Base-by-base conservation (phyloP, 352 stramenopile species). In the Phytophthora vignae region DNA sequence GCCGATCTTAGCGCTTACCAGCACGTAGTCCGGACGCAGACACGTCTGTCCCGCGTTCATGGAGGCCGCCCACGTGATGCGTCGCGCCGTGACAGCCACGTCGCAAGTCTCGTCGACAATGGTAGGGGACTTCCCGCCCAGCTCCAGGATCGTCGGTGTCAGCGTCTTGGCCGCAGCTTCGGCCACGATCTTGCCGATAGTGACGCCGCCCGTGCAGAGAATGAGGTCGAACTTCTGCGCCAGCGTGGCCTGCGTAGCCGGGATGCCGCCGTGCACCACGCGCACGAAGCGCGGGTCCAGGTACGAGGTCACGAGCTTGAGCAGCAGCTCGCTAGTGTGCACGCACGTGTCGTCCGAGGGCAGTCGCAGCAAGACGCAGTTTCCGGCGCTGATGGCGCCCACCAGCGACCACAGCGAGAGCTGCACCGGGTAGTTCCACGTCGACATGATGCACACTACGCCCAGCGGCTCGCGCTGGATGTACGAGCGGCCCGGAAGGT, bases 1-100 rank as follows among this genome's bases (percentile, higher is more conserved):
- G 17, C 89, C 76, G 40, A 96, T 71, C 48, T 83, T 83, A 31
- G 85, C 68, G 64, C 97, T 83, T 15, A 97, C 90, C 25, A 99
- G 55, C 8, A 99, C 64, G 82, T 98, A 98, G 77, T 99, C 97
- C 5, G 96, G 94, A 15, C 94, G 86, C 36, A 99, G 82, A 77
- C 97, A 99, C 46, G 88, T 98, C 81, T 99, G 97, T 1, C 97
- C 97, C 21, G 79, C 69, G 76, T 99, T 99, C 25, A 96, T 67
- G 33, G 87, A 94, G 31, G 97, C 94, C 2, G 74, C 84, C 79
- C 84, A 98, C 8, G 92, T 73, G 42, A 99, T 87, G 6, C 97
- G 83, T 52, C 86, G 31, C 5, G 85, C 88, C 1, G 93, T 76
- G 29, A 96, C 76, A 3, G 70, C 67, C 19, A 91, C 3, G 44